A percentile compares a stretch with the other conserved stretches of the same genome.
These are phyloP conservation scores for Coemansia sp. DNA, from an alignment of 192 early-diverging fungal species.

Conservation along the genomic window DNA sequence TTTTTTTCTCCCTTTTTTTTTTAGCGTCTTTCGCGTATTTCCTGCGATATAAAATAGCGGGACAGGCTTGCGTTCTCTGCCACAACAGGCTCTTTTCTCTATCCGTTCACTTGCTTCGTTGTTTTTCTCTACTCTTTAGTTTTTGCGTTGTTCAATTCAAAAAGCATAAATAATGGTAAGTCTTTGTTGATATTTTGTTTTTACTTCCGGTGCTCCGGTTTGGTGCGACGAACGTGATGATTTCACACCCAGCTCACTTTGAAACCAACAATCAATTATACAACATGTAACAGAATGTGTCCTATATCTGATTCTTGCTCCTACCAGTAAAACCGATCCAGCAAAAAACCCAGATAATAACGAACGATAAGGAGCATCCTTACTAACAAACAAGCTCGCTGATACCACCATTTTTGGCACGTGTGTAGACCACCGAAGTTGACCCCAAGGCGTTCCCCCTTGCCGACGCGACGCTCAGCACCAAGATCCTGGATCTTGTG, in stretches of 20 bases:
- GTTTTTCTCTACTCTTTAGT: conserved; percentile 5
- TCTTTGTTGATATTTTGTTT: conserved; percentile 1
- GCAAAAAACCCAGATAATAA: background rate
- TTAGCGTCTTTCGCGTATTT: conserved; percentile 4
- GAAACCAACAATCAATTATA: conserved; percentile 35
- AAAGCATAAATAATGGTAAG: conserved; percentile 19
- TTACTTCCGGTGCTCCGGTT: background rate
- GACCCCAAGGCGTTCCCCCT: conserved; percentile 80
- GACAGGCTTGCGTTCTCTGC: background rate
- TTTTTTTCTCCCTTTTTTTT: conserved; percentile 4
- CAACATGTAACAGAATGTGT: conserved; percentile 42
- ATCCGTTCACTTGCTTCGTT: conserved; percentile 1
- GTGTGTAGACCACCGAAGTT: conserved; percentile 28
- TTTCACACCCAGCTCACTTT: conserved; percentile 57
- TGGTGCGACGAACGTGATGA: conserved; percentile 26
- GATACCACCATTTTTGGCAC: background rate
- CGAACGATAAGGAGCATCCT: background rate
- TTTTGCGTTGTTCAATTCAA: conserved; percentile 5
- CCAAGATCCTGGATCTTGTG: conserved; percentile 93
- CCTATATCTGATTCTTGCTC: conserved; percentile 8
- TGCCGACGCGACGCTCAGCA: conserved; percentile 86
- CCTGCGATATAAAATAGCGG: conserved; percentile 2
- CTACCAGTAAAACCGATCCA: background rate
- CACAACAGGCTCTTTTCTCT: conserved; percentile 4
- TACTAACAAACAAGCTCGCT: background rate